Evolutionary conservation across 352 stramenopile genomes (phyloP).

Genomic region (Phytophthora pistaciae): DNA sequence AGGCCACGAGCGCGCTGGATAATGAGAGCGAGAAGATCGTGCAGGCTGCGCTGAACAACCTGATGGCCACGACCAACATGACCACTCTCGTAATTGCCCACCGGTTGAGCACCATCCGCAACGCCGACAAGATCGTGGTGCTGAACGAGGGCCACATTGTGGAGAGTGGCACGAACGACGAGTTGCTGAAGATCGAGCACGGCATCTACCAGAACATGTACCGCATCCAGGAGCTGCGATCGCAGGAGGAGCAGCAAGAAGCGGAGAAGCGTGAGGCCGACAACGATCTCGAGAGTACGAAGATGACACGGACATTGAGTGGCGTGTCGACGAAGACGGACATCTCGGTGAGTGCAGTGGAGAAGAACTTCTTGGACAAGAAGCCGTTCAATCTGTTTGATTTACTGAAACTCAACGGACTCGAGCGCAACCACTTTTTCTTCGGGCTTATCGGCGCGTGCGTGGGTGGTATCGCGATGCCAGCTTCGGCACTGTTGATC

Average conservation of each 20-base stretch:
- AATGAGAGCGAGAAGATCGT: slow-evolving; percentile 44
- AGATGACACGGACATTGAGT: slow-evolving; percentile 22
- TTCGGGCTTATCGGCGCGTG: slow-evolving; percentile 8
- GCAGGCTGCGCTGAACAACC: slow-evolving; percentile 40
- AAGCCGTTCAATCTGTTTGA: background rate
- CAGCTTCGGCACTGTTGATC: slow-evolving; percentile 42
- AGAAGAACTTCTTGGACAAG: slow-evolving; percentile 20
- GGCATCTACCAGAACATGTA: slow-evolving; percentile 85
- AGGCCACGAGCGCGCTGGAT: no score
- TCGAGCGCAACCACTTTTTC: slow-evolving; percentile 12
- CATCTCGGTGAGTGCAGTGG: slow-evolving; percentile 19
- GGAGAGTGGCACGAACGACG: slow-evolving; percentile 47
- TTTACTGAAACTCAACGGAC: slow-evolving; percentile 14
- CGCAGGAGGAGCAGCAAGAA: slow-evolving; percentile 19
- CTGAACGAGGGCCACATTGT: slow-evolving; percentile 21
- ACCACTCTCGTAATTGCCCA: slow-evolving; percentile 68
- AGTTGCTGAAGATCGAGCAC: slow-evolving; percentile 62
- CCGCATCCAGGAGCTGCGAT: slow-evolving; percentile 53
- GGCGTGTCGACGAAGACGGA: slow-evolving; percentile 24
- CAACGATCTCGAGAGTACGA: background rate
- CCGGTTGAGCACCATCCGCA: slow-evolving; percentile 54
- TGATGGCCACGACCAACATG: slow-evolving; percentile 59
- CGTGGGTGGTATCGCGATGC: slow-evolving; percentile 42
- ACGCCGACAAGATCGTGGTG: slow-evolving; percentile 6
- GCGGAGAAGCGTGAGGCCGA: slow-evolving; percentile 14